Percentiles rank a stretch among this genome's conserved stretches.
Conservation (phyloP, 495 filamentous ascomycete species). For the Chlorociboria aeruginascens region DNA sequence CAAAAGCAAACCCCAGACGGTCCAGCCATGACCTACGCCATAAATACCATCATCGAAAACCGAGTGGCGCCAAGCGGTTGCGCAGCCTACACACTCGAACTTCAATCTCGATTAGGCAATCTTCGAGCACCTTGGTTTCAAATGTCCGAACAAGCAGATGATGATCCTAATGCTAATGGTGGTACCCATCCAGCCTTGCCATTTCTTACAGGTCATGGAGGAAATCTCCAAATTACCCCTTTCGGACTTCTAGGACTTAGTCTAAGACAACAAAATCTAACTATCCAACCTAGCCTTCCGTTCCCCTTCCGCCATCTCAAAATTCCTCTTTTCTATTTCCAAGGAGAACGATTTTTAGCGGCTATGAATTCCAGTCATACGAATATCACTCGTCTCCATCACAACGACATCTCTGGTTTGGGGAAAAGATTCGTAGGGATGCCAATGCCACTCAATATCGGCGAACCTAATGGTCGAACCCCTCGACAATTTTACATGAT, state of each 20-base stretch:
- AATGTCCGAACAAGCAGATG: conserved; percentile 55
- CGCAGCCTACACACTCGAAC: conserved; percentile 36
- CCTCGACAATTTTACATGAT: conserved; percentile 31
- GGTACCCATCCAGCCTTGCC: conserved; percentile 43
- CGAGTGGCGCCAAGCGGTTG: conserved; percentile 38
- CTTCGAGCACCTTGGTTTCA: conserved; percentile 44
- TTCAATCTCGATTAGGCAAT: conserved; percentile 35
- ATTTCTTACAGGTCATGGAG: conserved; percentile 45
- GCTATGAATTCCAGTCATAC: conserved; percentile 54
- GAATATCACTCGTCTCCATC: conserved; percentile 36
- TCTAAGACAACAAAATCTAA: conserved; percentile 29
- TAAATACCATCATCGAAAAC: conserved; percentile 38
- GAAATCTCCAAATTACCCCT: conserved; percentile 35
- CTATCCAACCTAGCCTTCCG: conserved; percentile 38
- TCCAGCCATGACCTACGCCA: conserved; percentile 46
- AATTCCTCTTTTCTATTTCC: conserved; percentile 57
- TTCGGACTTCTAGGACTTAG: conserved; percentile 41
- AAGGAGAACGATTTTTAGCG: conserved; percentile 48
- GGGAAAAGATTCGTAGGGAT: conserved; percentile 24
- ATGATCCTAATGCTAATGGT: conserved; percentile 51
- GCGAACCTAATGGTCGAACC: conserved; percentile 15
- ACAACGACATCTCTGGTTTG: conserved; percentile 26
- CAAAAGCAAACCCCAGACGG: conserved; percentile 39
- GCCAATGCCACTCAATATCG: conserved; percentile 38
- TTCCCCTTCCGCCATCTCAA: conserved; percentile 39